Evolutionary conservation across 2,329 filamentous ascomycete genomes (phyloP), one percentile per base, ranked within the genome.

Genomic region (Pseudogymnoascus sp.): DNA sequence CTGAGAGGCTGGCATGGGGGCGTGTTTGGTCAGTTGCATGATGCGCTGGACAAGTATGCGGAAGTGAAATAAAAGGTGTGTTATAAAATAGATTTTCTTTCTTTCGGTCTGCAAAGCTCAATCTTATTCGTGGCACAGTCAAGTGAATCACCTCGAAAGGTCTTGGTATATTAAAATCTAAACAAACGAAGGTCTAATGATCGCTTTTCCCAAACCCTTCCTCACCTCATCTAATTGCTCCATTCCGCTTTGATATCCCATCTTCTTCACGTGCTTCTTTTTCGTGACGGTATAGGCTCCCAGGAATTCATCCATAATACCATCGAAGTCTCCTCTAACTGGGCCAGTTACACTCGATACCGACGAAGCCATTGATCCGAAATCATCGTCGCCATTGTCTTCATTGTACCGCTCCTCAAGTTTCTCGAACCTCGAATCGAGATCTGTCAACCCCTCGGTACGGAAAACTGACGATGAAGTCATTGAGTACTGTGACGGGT

Each of bases 141-240:
- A 33, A 18, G 25, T 56, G n/a, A 4, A 56, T 56, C n/a, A n/a
- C n/a, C n/a, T n/a, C 23, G 23, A 33, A 21, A 33, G 28, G 25
- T 56, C 28, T 18, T 33, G 50, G 50, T 56, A 56, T 56, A 56
- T 56, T 60, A 60, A 60, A 38, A 25, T 25, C 38, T 60, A 60
- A 60, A 60, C 8, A 28, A 60, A 60, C 23, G 59, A 60, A 42
- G 66, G 61, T 18, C 67, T 71, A 63, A 96, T 74, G 65, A 85
- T 84, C 31, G 92, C 89, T 25, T 90, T 89, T 0, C 93, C 93
- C 63, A 97, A 75, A 5, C 86, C 90, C 67, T 83, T 83, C 62
- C 94, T 82, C 61, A 99, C 88, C 76, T 97, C 93, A 68, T 97
- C 94, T 65, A 97, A 79, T 78, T 97, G 91, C 75, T 90, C 87